Percentiles rank a stretch among this genome's conserved stretches.
Evolutionary conservation across 1,139 yeast genomes (phyloP).

Genomic region (Taphrina pruni): DNA sequence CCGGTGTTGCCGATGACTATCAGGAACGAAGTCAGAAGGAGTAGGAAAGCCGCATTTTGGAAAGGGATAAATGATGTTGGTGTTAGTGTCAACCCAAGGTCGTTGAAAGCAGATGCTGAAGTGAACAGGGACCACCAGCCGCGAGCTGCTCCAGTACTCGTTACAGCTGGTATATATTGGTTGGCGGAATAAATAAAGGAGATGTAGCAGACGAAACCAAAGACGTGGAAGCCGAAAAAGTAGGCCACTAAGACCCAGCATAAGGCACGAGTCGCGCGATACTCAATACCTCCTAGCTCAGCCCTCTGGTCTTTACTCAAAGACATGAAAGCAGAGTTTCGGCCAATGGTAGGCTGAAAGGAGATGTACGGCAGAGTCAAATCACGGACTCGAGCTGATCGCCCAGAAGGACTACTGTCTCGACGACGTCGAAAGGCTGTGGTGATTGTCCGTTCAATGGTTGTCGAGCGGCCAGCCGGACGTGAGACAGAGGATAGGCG

Average conservation of each 20-base stretch:
- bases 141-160: conserved; percentile 66
- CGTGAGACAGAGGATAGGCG: conserved; percentile 29
- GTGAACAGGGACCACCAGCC: conserved; percentile 95
- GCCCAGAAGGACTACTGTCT: conserved; percentile 39
- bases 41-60: conserved; percentile 40
- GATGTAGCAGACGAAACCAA: conserved; percentile 63
- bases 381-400: conserved; percentile 27
- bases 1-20: conserved; percentile 45
- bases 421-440: conserved; percentile 41
- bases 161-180: conserved; percentile 56
- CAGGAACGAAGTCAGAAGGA: conserved; percentile 40
- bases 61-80: conserved; percentile 42
- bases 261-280: conserved; percentile 80
- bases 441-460: conserved; percentile 47
- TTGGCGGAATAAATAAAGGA: conserved; percentile 63
- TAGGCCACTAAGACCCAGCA: conserved; percentile 36
- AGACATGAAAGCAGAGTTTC: conserved; percentile 92
- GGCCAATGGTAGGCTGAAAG: conserved; percentile 84
- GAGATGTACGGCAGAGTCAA: conserved; percentile 44
- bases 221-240: conserved; percentile 49
- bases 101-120: conserved; percentile 77
- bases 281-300: conserved; percentile 96
- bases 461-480: conserved; percentile 45
- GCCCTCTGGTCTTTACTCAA: conserved; percentile 83
- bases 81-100: conserved; percentile 61